phyloP scores from a whole-genome alignment of 768 basidiomycete genomes.

The Mycena latifolia region DNA sequence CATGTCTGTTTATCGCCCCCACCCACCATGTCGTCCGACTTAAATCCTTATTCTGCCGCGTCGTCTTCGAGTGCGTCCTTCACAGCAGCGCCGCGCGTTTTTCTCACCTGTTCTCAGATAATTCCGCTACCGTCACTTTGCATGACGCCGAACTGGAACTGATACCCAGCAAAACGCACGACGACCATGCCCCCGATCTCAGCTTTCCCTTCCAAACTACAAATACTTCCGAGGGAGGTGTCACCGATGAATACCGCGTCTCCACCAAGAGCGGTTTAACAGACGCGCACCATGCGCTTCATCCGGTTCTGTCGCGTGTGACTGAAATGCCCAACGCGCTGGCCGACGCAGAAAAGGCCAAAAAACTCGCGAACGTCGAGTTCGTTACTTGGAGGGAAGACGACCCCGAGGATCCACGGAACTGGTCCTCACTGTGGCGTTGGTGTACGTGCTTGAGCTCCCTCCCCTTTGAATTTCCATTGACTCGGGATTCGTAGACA shows the following conservation, averaged over 20 bases:
- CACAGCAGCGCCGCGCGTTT: not conserved
- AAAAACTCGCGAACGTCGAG: constrained; percentile 45
- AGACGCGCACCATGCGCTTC: constrained; percentile 42
- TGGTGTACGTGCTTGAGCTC: constrained; percentile 49
- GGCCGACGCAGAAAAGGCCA: constrained; percentile 50
- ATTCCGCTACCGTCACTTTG: not conserved
- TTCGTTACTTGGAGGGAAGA: constrained; percentile 51
- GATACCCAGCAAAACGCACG: constrained; percentile 14
- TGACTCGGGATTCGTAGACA: not conserved
- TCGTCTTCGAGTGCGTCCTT: not conserved
- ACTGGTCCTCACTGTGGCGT: constrained; percentile 46
- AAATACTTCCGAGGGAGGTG: constrained; percentile 19
- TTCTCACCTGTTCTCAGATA: not conserved
- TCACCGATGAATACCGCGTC: constrained; percentile 50
- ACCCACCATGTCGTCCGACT: not conserved
- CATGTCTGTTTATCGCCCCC: not conserved
- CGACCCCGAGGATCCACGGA: constrained; percentile 56
- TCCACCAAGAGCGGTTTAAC: constrained; percentile 44
- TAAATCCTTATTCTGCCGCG: not conserved
- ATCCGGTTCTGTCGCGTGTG: constrained; percentile 40
- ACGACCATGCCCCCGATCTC: constrained; percentile 25
- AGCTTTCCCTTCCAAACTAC: constrained; percentile 34
- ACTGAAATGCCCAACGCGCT: constrained; percentile 18
- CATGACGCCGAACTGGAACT: not conserved
- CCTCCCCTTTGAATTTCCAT: not conserved